Conservation (phyloP, 208 protist species). For the Perkinsela sp. region DNA sequence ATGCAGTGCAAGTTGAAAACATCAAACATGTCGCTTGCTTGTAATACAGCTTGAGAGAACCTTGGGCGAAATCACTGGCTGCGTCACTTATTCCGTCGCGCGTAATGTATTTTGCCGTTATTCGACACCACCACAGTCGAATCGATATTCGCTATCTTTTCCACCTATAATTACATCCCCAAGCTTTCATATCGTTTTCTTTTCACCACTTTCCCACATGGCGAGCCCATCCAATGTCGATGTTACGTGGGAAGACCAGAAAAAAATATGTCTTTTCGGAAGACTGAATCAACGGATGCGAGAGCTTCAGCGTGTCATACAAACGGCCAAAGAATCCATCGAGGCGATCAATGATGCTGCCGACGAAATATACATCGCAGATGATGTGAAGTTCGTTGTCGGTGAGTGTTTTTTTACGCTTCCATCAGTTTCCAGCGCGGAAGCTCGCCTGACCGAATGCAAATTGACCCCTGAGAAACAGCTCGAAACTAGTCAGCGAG, state of each 20-base stretch:
- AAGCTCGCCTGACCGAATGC: slow-evolving; percentile 21
- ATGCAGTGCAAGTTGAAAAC: no score
- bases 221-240: slow-evolving; percentile 15
- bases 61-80: no score
- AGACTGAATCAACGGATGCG: slow-evolving; percentile 27
- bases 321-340: slow-evolving; percentile 17
- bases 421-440: slow-evolving; percentile 17
- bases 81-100: no score
- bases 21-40: no score
- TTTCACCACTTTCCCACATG: not conserved
- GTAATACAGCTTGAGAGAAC: no score
- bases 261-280: slow-evolving; percentile 42
- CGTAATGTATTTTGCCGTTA: no score
- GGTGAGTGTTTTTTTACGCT: slow-evolving; percentile 49
- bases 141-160: no score
- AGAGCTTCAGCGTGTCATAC: slow-evolving; percentile 13
- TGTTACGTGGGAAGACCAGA: slow-evolving; percentile 60
- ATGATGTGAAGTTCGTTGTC: slow-evolving; percentile 44
- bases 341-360: slow-evolving; percentile 29
- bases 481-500: slow-evolving; percentile 13
- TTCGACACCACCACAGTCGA: no score
- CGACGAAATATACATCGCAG: slow-evolving; percentile 18
- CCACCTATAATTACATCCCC: not conserved
- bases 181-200: not conserved
- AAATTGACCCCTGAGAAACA: slow-evolving; percentile 15